Percentiles rank a stretch among this genome's conserved stretches.
Conservation (phyloP, 768 basidiomycete genomes). For the Leccinum disarticulatum region DNA sequence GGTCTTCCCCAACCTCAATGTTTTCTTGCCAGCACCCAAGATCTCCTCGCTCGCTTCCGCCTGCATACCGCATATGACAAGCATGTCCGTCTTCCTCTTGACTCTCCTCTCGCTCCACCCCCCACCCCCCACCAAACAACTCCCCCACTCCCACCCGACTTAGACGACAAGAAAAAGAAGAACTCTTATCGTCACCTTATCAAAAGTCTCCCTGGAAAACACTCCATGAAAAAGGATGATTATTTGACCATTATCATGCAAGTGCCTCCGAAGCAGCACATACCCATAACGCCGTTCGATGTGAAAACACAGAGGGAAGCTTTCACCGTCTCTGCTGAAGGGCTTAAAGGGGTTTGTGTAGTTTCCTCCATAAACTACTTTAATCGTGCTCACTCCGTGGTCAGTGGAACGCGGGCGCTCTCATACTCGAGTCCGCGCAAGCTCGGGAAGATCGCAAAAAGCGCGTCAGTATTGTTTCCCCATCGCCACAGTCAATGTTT, state of each 20-base stretch:
- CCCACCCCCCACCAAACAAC: constrained; percentile 32
- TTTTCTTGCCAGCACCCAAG: constrained; percentile 72
- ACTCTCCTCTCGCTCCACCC: constrained; percentile 22
- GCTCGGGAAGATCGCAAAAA: constrained; percentile 77
- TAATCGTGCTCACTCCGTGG: constrained; percentile 11
- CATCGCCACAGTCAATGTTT: constrained; percentile 4
- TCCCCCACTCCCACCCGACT: constrained; percentile 51
- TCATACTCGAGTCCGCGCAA: constrained; percentile 69
- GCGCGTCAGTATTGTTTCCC: constrained; percentile 49
- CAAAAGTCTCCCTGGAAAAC: constrained; percentile 75
- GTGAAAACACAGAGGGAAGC: constrained; percentile 66
- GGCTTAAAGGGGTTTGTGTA: constrained; percentile 64
- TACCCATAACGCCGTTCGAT: constrained; percentile 63
- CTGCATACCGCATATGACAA: constrained; percentile 78
- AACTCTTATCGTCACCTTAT: constrained; percentile 77
- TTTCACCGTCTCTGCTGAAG: constrained; percentile 70
- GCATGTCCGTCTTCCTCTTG: constrained; percentile 61
- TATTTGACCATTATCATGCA: constrained; percentile 65
- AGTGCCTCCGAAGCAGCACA: constrained; percentile 68
- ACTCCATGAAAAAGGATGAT: constrained; percentile 78
- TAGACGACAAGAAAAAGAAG: constrained; percentile 68
- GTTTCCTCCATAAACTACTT: constrained; percentile 15
- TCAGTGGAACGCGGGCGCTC: constrained; percentile 66
- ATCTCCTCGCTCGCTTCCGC: constrained; percentile 70
- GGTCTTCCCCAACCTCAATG: constrained; percentile 35